Base-by-base conservation (phyloP, 202 grass and related monocot genomes). In the Carex sylvatica region DNA sequence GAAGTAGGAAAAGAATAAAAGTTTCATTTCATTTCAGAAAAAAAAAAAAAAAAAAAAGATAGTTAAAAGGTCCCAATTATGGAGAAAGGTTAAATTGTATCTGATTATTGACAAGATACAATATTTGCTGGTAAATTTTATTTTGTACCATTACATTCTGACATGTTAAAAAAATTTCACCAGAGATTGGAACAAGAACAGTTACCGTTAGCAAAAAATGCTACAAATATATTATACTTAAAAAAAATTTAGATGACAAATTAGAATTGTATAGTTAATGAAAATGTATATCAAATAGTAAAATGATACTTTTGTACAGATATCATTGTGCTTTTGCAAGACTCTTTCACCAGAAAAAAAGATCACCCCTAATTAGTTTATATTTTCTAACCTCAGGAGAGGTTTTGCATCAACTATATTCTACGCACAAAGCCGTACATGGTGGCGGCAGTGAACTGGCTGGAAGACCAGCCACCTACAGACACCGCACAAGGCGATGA, bases 361-460 rank as follows among this genome's bases (percentile, higher is more conserved):
- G 6, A 62, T 31, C 44, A 31, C 28, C 36, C 20, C 1, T 65
- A 9, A 51, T 0, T 35, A 18, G 35, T 78, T 12, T n/a, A 2
- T 33, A 20, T 78, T 59, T 9, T 18, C 30, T 31, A 54, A 78
- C 28, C 12, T 47, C 42, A 82, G 93, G 87, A 93, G 85, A 85
- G 93, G 9, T 97, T 97, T 83, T 87, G 89, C 68, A 88, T 93
- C 19, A 49, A 66, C 4, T 80, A 88, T 77, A 65, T 91, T 73
- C 54, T 97, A 13, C 86, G 89, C 69, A 97, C 68, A 78, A 84
- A 91, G 74, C 89, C 93, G 15, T 97, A 93, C 83, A 84, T 91
- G 83, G 89, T 97, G 68, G 93, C 91, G 35, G 88, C 90, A 80
- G 91, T 97, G 55, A 86, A 82, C 67, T 97, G 91, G 91, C 84